Evolutionary conservation across 1,139 yeast species (phyloP), one percentile per base, ranked within the genome.

Genomic region (Pichia sp.): DNA sequence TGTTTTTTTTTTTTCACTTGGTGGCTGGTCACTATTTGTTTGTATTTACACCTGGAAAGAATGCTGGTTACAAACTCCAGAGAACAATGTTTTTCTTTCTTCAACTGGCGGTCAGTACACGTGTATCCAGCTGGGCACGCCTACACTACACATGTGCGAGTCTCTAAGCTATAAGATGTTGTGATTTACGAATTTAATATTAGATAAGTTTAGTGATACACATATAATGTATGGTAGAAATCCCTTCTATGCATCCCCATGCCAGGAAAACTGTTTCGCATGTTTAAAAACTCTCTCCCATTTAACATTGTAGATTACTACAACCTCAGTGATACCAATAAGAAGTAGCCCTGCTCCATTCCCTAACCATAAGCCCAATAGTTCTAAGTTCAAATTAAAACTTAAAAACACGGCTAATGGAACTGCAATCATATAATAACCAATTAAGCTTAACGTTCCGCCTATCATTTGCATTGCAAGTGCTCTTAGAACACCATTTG

Each of bases 281-380:
- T 26, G 22, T 31, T 62, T 63, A 30, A 76, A 56, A 21, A 76
- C 66, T 25, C 54, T 53, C 3, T 69, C 63, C 86, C 86, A 80
- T 50, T 78, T 67, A 5, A 78, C 74, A n/a, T 58, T 56, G 26
- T 68, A 52, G 7, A 77, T 76, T 43, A 63, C 71, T 48, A 66
- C 67, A 1, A 71, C 59, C 53, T 89, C 94, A 18, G 74, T 67
- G 0, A 72, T 38, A 1, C 88, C 88, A 47, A 91, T 87, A 26
- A 78, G 51, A 28, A 79, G 59, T 72, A 88, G 72, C 0, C 95
- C 96, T 32, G 76, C 59, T 1, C 91, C 86, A 43, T 87, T 76
- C 7, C 96, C 96, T n/a, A 79, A 53, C 98, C 98, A 91, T 41
- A 91, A 65, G 0, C 97, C 97, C 22, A 64, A 59, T 10, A 88